A percentile compares a stretch with the other conserved stretches of the same genome.
Evolutionary conservation across 305 asterid species (phyloP).

Genomic region (Solanum chacoense): DNA sequence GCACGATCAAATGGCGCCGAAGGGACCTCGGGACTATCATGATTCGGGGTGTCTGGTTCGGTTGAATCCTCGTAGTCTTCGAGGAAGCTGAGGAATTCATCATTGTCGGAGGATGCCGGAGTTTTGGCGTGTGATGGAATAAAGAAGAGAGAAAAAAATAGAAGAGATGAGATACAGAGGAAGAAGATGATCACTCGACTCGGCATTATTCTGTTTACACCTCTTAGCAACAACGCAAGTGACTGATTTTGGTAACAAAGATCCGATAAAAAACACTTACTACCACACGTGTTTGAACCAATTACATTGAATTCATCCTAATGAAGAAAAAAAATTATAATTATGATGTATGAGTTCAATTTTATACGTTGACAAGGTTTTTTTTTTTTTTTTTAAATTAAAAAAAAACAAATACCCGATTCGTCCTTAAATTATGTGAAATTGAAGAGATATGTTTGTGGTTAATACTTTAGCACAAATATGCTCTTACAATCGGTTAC

Average conservation of each 20-base stretch:
- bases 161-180: constrained; percentile 36
- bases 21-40: constrained; percentile 36
- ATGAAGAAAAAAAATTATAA: background rate
- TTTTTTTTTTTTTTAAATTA: too few species aligned
- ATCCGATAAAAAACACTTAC: background rate
- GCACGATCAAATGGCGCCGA: constrained; percentile 32
- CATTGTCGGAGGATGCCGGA: constrained; percentile 27
- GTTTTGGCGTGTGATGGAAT: constrained; percentile 18
- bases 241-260: background rate
- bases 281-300: background rate
- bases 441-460: background rate
- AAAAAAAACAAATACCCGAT: background rate
- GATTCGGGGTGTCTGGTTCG: constrained; percentile 27
- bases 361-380: background rate
- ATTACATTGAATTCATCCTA: background rate
- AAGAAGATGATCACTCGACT: constrained; percentile 24
- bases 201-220: constrained; percentile 28
- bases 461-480: background rate
- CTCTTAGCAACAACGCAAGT: background rate
- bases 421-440: background rate
- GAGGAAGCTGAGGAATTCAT: constrained; percentile 77
- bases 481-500: background rate
- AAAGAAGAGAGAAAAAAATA: constrained; percentile 32
- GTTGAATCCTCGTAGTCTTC: constrained; percentile 44
- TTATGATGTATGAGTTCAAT: background rate